These are phyloP conservation scores for Podospora pseudoanserina DNA, from an alignment of 495 filamentous ascomycete genomes.

Conservation along the genomic window DNA sequence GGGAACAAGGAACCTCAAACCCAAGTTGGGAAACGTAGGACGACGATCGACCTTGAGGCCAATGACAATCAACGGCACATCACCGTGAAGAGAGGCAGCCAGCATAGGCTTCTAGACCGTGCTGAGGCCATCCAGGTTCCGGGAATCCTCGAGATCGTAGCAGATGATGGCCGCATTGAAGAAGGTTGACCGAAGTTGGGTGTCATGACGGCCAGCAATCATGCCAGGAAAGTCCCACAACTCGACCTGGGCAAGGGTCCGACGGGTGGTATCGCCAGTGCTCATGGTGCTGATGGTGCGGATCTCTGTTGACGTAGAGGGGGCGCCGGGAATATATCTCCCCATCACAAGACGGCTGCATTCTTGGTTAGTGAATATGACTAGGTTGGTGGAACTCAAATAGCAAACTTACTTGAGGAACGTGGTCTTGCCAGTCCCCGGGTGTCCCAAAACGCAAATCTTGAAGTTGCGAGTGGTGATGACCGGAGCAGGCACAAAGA, in stretches of 20 bases:
- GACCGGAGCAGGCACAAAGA: neutral
- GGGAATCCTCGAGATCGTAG: conserved; percentile 25
- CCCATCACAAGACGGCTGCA: conserved; percentile 10
- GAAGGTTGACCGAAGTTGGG: conserved; percentile 18
- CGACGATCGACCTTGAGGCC: conserved; percentile 29
- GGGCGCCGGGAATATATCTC: neutral
- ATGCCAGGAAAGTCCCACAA: conserved; percentile 33
- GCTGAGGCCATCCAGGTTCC: conserved; percentile 9
- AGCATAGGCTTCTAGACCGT: conserved; percentile 26
- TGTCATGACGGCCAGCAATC: neutral
- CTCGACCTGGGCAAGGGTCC: conserved; percentile 20
- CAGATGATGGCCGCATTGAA: conserved; percentile 34
- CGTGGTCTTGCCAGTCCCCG: conserved; percentile 25
- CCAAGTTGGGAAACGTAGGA: neutral
- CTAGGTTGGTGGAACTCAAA: neutral
- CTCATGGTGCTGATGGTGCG: conserved; percentile 12
- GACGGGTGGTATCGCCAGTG: neutral
- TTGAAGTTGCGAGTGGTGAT: conserved; percentile 18
- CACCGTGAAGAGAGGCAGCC: conserved; percentile 18
- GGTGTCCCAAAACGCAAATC: conserved; percentile 24
- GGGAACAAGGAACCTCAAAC: conserved; percentile 16
- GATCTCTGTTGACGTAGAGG: conserved; percentile 19
- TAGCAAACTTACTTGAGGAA: conserved; percentile 13
- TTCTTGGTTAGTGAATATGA: conserved; percentile 8
- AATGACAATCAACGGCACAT: conserved; percentile 25